These are phyloP conservation scores for Nidularia pulvinata DNA, from an alignment of 768 basidiomycete genomes.

Conservation along the genomic window DNA sequence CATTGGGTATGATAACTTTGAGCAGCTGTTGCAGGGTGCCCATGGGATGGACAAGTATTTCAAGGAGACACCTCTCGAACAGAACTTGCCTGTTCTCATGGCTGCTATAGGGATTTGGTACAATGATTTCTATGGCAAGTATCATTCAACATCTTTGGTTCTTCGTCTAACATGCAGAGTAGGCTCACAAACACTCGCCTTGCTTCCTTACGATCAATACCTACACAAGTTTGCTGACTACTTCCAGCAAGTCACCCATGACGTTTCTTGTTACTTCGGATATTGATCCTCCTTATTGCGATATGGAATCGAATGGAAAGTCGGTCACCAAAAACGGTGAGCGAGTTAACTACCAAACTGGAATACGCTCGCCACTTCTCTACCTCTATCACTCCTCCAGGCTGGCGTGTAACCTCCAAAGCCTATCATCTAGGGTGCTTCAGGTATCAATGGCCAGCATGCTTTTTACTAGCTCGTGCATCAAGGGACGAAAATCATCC, in stretches of 20 bases:
- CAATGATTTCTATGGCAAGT: slow-evolving; percentile 91
- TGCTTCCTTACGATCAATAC: slow-evolving; percentile 99
- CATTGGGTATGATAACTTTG: slow-evolving; percentile 95
- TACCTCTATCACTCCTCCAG: not conserved
- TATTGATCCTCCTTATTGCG: slow-evolving; percentile 40
- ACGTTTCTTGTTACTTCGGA: too few species aligned
- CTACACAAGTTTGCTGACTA: slow-evolving; percentile 99
- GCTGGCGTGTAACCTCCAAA: slow-evolving; percentile 20
- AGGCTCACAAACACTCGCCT: slow-evolving; percentile 93
- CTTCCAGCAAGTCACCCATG: slow-evolving; percentile 75
- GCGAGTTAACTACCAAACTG: slow-evolving; percentile 95
- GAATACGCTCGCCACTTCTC: slow-evolving; percentile 42
- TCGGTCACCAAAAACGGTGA: slow-evolving; percentile 92
- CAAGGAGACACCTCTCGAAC: slow-evolving; percentile 81
- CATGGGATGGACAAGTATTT: slow-evolving; percentile 99
- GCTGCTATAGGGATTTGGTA: slow-evolving; percentile 97
- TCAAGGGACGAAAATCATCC: slow-evolving; percentile 92
- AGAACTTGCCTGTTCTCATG: slow-evolving; percentile 90
- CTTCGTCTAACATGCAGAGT: not conserved
- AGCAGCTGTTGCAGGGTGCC: slow-evolving; percentile 85
- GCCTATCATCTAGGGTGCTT: slow-evolving; percentile 99
- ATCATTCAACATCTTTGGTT: too few species aligned
- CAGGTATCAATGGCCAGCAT: slow-evolving; percentile 98
- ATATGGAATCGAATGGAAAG: slow-evolving; percentile 99
- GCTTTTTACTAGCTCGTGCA: slow-evolving; percentile 99